Evolutionary conservation across 805 yeast species (phyloP).

Genomic region (Metschnikowia proteae): DNA sequence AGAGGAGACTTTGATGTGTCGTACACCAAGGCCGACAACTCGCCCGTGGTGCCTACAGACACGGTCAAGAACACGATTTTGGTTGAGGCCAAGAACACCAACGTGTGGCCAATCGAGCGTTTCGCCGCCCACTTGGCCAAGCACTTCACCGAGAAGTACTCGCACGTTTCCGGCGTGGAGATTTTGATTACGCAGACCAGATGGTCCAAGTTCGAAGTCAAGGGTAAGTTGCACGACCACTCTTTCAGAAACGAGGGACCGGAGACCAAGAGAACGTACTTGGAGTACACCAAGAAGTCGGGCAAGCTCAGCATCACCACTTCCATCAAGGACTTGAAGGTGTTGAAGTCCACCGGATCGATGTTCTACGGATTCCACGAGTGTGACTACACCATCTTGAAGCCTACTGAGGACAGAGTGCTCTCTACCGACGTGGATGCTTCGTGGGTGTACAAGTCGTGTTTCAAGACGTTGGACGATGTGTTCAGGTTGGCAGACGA

Average conservation of each 20-base stretch:
- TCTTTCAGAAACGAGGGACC: constrained; percentile 84
- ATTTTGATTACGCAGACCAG: constrained; percentile 65
- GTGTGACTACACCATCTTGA: constrained; percentile 85
- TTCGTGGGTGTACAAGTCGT: constrained; percentile 59
- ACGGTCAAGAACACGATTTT: constrained; percentile 87
- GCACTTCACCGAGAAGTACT: constrained; percentile 75
- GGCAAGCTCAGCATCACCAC: constrained; percentile 56
- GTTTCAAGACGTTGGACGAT: constrained; percentile 41
- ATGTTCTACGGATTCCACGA: constrained; percentile 84
- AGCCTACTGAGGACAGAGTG: constrained; percentile 80
- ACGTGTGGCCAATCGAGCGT: constrained; percentile 87
- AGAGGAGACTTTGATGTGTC: constrained; percentile 77
- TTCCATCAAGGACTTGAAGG: constrained; percentile 73
- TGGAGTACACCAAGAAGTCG: constrained; percentile 50
- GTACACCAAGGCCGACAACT: constrained; percentile 84
- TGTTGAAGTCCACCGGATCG: constrained; percentile 86
- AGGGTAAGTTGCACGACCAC: constrained; percentile 76
- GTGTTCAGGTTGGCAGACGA: constrained; percentile 51
- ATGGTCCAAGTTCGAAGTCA: constrained; percentile 74
- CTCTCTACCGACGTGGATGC: constrained; percentile 83
- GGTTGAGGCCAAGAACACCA: constrained; percentile 75
- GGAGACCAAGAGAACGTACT: constrained; percentile 63
- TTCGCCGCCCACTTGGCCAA: constrained; percentile 82
- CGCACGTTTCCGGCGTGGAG: constrained; percentile 71
- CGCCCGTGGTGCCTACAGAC: constrained; percentile 90